phyloP scores from a whole-genome alignment of 257 asterid species.

The Striga asiatica region DNA sequence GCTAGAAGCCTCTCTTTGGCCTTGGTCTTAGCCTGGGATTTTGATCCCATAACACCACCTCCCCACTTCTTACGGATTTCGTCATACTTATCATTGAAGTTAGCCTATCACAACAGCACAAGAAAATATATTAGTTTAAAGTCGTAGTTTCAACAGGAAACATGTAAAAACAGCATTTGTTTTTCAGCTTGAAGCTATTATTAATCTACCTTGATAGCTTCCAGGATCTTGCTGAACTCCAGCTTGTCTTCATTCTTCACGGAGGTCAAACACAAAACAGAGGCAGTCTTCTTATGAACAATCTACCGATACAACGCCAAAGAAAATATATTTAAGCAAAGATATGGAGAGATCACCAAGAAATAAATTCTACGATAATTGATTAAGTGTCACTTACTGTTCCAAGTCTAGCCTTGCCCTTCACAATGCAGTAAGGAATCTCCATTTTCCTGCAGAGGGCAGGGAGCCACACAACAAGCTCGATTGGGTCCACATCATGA shows the following conservation, averaged over 20 bases:
- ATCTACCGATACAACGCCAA: neutral
- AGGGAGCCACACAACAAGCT: too few relatives aligned
- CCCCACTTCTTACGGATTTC: constrained; percentile 46
- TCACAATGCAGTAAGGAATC: constrained; percentile 38
- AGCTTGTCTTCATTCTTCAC: constrained; percentile 44
- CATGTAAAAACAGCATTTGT: too few relatives aligned
- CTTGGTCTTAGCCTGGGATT: constrained; percentile 34
- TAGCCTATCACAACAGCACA: constrained; percentile 19
- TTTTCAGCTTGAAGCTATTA: too few relatives aligned
- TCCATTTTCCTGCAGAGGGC: too few relatives aligned
- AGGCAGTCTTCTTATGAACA: constrained; percentile 41
- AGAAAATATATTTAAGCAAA: neutral
- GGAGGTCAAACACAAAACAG: constrained; percentile 43
- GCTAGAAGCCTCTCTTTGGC: constrained; percentile 34
- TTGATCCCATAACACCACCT: constrained; percentile 45
- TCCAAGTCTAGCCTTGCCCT: constrained; percentile 44
- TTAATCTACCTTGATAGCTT: neutral
- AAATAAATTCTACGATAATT: neutral
- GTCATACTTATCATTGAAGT: constrained; percentile 39
- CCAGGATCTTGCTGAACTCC: constrained; percentile 19
- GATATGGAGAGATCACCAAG: neutral
- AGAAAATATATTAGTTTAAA: neutral
- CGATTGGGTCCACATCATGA: constrained; percentile 47
- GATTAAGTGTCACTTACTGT: constrained; percentile 19
- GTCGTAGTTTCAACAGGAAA: too few relatives aligned